Conservation (phyloP, 2,329 filamentous ascomycete species). For the Teratosphaeria pseudoeucalypti region DNA sequence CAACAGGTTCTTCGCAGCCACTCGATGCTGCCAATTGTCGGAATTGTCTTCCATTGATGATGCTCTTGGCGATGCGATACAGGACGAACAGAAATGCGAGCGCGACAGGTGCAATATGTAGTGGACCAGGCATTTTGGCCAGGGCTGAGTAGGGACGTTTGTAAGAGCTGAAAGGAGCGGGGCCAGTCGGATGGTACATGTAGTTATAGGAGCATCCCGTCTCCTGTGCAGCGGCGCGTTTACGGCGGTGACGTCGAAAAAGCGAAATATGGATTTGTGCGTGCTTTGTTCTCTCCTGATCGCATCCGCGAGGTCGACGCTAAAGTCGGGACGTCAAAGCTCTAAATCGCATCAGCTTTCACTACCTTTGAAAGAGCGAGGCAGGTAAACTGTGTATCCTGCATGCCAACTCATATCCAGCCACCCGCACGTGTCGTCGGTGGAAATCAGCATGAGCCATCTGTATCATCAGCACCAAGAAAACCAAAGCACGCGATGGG, state of each 20-base stretch:
- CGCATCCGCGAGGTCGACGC: not conserved
- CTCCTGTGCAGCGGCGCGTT: not conserved
- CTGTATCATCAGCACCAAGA: not conserved
- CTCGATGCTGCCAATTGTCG: not conserved
- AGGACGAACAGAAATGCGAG: not conserved
- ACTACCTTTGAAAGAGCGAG: not conserved
- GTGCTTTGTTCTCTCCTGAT: not conserved
- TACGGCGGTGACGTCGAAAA: not conserved
- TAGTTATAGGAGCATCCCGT: not conserved
- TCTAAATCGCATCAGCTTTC: not conserved
- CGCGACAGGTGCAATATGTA: not conserved
- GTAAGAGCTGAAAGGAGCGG: not conserved
- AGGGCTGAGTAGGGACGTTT: too few relatives aligned
- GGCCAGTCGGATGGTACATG: not conserved
- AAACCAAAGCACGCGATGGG: not conserved
- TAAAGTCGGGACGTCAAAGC: not conserved
- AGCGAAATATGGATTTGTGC: not conserved
- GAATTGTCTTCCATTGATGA: not conserved
- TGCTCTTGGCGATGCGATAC: not conserved
- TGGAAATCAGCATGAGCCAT: not conserved
- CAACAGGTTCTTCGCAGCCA: not conserved
- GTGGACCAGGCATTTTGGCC: not conserved
- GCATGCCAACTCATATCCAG: not conserved
- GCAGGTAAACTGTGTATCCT: not conserved
- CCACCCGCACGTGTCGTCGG: not conserved